phyloP scores from a whole-genome alignment of 768 basidiomycete species.

The Thelephora aurantiotincta region DNA sequence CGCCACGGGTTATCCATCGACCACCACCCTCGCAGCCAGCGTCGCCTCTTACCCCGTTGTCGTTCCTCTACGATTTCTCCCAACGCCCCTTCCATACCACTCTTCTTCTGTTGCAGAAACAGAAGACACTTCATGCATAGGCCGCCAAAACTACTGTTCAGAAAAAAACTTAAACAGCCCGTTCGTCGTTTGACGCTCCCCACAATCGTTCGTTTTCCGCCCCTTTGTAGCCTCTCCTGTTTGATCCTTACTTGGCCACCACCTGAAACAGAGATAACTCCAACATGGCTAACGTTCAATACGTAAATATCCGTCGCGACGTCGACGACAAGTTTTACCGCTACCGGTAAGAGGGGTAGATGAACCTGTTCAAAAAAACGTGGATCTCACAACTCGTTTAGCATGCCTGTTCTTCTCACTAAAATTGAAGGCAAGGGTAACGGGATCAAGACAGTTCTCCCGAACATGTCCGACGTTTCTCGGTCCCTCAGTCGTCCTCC shows the following conservation, averaged over 20 bases:
- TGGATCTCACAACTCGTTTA: slow-evolving; percentile 14
- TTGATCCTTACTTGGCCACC: slow-evolving; percentile 1
- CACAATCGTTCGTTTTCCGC: slow-evolving; percentile 33
- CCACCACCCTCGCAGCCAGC: slow-evolving; percentile 13
- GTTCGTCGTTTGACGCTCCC: slow-evolving; percentile 16
- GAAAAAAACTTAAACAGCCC: slow-evolving; percentile 43
- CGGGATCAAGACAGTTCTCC: slow-evolving; percentile 97
- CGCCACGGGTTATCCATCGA: slow-evolving; percentile 6
- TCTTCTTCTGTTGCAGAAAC: slow-evolving; percentile 48
- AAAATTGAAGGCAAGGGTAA: slow-evolving; percentile 99
- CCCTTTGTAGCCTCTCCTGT: not conserved
- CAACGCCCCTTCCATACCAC: slow-evolving; percentile 27
- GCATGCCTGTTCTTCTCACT: slow-evolving; percentile 88
- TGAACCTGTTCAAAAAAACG: not conserved
- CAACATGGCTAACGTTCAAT: slow-evolving; percentile 69
- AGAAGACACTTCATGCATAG: slow-evolving; percentile 85
- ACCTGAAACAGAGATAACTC: slow-evolving; percentile 39
- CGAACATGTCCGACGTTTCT: slow-evolving; percentile 97
- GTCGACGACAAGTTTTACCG: slow-evolving; percentile 96
- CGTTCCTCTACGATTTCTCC: slow-evolving; percentile 48
- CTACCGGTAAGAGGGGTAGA: slow-evolving; percentile 47
- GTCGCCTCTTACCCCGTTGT: slow-evolving; percentile 8
- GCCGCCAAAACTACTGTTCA: slow-evolving; percentile 63
- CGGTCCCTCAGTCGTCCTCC: slow-evolving; percentile 91
- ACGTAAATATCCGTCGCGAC: slow-evolving; percentile 90